A percentile compares a stretch with the other conserved stretches of the same genome.
Evolutionary conservation across 1,284 basidiomycete species (phyloP).

Genomic region (Puccinia triticina): DNA sequence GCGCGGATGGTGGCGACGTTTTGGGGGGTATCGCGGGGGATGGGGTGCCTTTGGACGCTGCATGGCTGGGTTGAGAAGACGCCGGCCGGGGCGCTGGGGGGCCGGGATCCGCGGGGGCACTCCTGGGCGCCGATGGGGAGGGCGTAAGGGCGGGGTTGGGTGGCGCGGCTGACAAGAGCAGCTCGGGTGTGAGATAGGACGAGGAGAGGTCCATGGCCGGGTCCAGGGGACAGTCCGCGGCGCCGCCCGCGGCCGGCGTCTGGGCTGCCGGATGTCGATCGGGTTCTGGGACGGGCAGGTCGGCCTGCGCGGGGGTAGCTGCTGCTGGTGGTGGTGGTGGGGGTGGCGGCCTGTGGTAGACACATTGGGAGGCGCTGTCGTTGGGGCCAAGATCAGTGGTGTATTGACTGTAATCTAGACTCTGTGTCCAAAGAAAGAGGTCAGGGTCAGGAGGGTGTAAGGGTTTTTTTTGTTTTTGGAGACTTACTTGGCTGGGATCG

Average conservation of each 20-base stretch:
- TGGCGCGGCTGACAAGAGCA: background rate
- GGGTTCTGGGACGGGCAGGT: too few relatives aligned
- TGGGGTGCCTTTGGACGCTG: too few relatives aligned
- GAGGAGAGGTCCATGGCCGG: constrained; percentile 10
- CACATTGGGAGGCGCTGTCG: constrained; percentile 27
- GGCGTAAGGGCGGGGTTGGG: background rate
- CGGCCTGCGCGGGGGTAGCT: background rate
- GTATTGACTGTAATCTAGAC: background rate
- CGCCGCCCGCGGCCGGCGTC: too few relatives aligned
- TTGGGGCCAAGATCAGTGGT: constrained; percentile 7
- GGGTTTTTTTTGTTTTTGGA: background rate
- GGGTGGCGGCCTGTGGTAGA: background rate
- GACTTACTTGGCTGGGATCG: background rate
- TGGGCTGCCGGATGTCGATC: background rate
- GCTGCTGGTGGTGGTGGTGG: too few relatives aligned
- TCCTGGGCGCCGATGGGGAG: background rate
- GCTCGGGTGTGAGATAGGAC: background rate
- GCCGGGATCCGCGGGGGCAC: background rate
- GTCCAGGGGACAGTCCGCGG: background rate
- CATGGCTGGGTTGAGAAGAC: too few relatives aligned
- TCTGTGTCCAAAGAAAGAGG: background rate
- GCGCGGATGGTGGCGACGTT: too few relatives aligned
- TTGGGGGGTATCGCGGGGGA: too few relatives aligned
- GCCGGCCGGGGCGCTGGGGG: background rate
- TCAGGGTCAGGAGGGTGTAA: background rate